Percentiles rank a stretch among this genome's conserved stretches.
phyloP scores from a whole-genome alignment of 73 alveolate genomes.

The Blepharisma stoltei region DNA sequence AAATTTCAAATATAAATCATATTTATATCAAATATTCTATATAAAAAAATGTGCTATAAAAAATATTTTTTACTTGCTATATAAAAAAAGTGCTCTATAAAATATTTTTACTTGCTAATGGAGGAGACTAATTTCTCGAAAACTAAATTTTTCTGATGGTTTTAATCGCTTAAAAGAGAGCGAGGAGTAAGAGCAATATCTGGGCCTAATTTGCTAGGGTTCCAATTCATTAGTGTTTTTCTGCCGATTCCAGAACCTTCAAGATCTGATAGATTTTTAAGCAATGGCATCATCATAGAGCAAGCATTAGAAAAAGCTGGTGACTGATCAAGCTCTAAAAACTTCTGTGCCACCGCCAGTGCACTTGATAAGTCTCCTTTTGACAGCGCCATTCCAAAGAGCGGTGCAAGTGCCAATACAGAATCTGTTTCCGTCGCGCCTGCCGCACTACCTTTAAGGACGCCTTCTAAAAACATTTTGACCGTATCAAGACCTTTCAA shows the following conservation, averaged over 20 bases:
- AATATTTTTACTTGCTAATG: too few relatives aligned
- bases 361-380: constrained; percentile 25
- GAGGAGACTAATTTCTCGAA: too few relatives aligned
- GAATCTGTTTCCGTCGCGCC: constrained; percentile 19
- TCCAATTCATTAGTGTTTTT: constrained; percentile 20
- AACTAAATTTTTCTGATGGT: too few relatives aligned
- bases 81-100: too few relatives aligned
- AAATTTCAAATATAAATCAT: too few relatives aligned
- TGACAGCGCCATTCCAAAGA: constrained; percentile 26
- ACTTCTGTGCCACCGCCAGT: constrained; percentile 23
- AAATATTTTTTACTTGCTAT: too few relatives aligned
- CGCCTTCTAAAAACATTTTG: background rate
- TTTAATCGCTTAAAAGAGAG: too few relatives aligned
- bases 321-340: background rate
- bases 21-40: too few relatives aligned
- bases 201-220: constrained; percentile 26
- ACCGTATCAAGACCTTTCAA: background rate
- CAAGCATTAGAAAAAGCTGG: constrained; percentile 3
- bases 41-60: too few relatives aligned
- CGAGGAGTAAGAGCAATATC: constrained; percentile 38
- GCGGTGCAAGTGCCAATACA: constrained; percentile 26
- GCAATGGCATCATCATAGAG: constrained; percentile 8
- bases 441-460: background rate
- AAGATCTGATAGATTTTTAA: constrained; percentile 16
- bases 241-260: constrained; percentile 21